phyloP scores from a whole-genome alignment of 2,329 filamentous ascomycete genomes.

The Huntiella decipiens region DNA sequence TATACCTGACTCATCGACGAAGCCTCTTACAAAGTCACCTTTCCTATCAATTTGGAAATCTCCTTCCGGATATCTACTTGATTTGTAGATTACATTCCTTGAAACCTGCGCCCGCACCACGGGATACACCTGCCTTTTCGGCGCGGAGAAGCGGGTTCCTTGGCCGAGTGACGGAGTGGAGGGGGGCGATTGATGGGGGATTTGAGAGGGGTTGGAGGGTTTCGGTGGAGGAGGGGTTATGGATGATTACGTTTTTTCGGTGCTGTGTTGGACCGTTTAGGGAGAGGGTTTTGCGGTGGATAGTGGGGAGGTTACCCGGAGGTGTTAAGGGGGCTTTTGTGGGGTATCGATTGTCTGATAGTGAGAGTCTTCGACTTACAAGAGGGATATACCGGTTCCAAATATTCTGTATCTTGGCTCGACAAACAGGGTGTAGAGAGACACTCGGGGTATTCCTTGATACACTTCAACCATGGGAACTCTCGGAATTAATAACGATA shows the following conservation, averaged over 20 bases:
- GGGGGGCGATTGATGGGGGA: too few relatives aligned
- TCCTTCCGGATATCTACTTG: constrained; percentile 7
- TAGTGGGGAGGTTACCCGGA: constrained; percentile 4
- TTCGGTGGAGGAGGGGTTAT: constrained; percentile 4
- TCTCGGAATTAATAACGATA: constrained; percentile 6
- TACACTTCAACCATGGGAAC: constrained; percentile 9
- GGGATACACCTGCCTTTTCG: not conserved
- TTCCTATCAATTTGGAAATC: constrained; percentile 3
- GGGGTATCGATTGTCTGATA: not conserved
- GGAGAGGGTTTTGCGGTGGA: constrained; percentile 1
- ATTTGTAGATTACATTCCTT: constrained; percentile 9
- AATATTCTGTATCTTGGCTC: not conserved
- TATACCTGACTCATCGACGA: constrained; percentile 5
- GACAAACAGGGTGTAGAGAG: not conserved
- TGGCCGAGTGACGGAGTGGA: too few relatives aligned
- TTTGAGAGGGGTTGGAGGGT: not conserved
- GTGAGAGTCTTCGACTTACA: constrained; percentile 4
- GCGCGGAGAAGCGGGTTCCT: not conserved
- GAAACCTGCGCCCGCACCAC: constrained; percentile 1
- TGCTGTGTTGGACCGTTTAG: constrained; percentile 5
- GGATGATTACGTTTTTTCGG: constrained; percentile 7
- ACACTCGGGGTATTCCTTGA: constrained; percentile 2
- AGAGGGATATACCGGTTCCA: constrained; percentile 10
- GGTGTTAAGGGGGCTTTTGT: not conserved
- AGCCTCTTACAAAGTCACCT: constrained; percentile 7